A percentile compares a stretch with the other conserved stretches of the same genome.
phyloP scores from a whole-genome alignment of 2,329 filamentous ascomycete genomes.

The Blastomyces parvus region DNA sequence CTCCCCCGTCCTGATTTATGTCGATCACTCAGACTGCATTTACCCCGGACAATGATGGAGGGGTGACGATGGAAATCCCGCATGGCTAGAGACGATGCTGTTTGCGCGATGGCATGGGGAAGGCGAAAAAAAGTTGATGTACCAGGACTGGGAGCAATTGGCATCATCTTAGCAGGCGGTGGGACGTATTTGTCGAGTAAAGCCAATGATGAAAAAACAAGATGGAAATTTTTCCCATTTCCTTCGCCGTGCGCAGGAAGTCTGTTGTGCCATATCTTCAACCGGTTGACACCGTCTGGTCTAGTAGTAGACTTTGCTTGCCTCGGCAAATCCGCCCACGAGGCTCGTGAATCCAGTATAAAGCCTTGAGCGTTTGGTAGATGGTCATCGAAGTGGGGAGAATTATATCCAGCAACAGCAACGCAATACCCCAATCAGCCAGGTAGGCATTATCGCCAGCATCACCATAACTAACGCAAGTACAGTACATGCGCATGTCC shows the following conservation, averaged over 20 bases:
- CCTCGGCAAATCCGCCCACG: background rate
- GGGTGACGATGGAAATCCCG: background rate
- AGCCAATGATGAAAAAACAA: background rate
- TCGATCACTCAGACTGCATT: background rate
- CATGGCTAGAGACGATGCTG: background rate
- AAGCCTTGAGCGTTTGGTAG: background rate
- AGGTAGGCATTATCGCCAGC: background rate
- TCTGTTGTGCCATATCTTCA: background rate
- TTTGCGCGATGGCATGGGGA: background rate
- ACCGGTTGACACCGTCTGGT: background rate
- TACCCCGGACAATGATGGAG: background rate
- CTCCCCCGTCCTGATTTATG: background rate
- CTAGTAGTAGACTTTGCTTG: background rate
- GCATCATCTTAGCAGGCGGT: background rate
- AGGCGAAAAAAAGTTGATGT: background rate
- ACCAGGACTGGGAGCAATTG: background rate
- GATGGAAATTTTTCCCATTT: background rate
- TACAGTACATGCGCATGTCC: background rate
- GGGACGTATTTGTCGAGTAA: background rate
- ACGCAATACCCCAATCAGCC: background rate
- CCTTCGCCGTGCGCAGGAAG: background rate
- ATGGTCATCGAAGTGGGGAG: background rate
- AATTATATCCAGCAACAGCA: background rate
- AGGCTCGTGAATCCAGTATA: constrained; percentile 1
- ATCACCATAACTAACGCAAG: background rate